Evolutionary conservation across 1,284 basidiomycete genomes (phyloP), one percentile per base, ranked within the genome.

Genomic region (Pseudozyma thailandica): DNA sequence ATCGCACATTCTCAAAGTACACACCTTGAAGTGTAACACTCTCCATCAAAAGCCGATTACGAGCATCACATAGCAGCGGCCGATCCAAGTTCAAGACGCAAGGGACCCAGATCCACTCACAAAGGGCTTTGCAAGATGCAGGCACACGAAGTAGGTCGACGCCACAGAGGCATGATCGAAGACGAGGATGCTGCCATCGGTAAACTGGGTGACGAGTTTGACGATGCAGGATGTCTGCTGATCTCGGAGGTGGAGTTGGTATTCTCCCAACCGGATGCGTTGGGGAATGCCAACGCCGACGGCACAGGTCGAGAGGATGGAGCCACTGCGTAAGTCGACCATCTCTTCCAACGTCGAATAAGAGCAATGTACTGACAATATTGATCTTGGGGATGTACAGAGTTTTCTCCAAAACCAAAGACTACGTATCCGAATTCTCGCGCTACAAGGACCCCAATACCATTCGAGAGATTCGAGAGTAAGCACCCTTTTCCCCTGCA

Each of bases 171-270:
- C 21, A 50, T 60, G 44, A 61, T 61, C 37, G 75, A 77, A 26
- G 72, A 75, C 42, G 73, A 77, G 26, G 75, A 77, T 48, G 75
- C 75, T 13, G 70, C 71, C 13, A 55, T 68, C 16, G 75, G 75
- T 16, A 71, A 70, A 43, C 69, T 77, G 15, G 75, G 75, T 6
- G 37, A 56, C 55, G 93, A 93, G 79, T 94, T 94, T 85, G 91
- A 92, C 84, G 92, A 92, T 75, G 91, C 90, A 3, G 92, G 91
- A 85, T 94, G 92, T 84, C 84, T 95, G 74, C 88, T 93, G 72
- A 93, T 93, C 70, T 93, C 92, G 1, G 93, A 95, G 81, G 93
- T 94, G 78, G 92, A 92, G 80, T 90, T 93, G 79, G 85, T 95
- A 46, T 86, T 95, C 33, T 92, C 93, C 20, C 75, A 81, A 83